Evolutionary conservation across 148 eudicot genomes (phyloP), one percentile per base, ranked within the genome.

Genomic region (Camellia lanceoleosa): DNA sequence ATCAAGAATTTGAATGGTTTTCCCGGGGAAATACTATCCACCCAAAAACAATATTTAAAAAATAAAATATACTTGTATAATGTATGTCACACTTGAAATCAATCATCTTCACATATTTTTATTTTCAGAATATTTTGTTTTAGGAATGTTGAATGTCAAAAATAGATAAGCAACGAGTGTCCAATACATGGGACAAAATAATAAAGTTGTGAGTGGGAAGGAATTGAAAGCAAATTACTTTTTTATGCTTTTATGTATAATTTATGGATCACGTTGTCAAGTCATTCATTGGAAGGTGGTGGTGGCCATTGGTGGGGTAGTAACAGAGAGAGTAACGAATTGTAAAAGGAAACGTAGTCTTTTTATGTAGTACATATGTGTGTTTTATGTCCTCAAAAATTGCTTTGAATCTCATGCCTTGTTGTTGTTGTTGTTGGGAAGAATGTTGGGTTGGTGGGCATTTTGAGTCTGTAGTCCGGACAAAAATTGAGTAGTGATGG

Each of bases 401-500:
- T 71, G 77, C 80, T 83, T 83, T 80, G 86, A 80, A 83, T 80
- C 86, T 83, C 86, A 80, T 80, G 85, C 82, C 75, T 78, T 78
- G 81, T 30, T 30, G 30, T 30, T 30, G 30, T 30, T 30, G 30
- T 30, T 30, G 30, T 43, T 47, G 60, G 74, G 75, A 42, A 51
- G 82, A 79, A 68, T 69, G 68, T 79, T 42, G 13, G 20, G 19
- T 73, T 43, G n/a, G 74, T 56, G n/a, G 38, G 38, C 12, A 63
- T n/a, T 69, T 69, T 58, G 58, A 52, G 80, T 71, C 84, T 78
- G 9, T 49, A 77, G 58, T 73, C 81, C 46, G 23, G 85, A 83
- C 85, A 83, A 83, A 83, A 64, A 9, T 16, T 52, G 1, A 46
- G 79, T 79, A 79, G 79, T 43, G 19, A 14, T 49, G 76, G 75